Evolutionary conservation across 2,329 filamentous ascomycete genomes (phyloP), one percentile per base, ranked within the genome.

Genomic region (Pestalotiopsis sp.): DNA sequence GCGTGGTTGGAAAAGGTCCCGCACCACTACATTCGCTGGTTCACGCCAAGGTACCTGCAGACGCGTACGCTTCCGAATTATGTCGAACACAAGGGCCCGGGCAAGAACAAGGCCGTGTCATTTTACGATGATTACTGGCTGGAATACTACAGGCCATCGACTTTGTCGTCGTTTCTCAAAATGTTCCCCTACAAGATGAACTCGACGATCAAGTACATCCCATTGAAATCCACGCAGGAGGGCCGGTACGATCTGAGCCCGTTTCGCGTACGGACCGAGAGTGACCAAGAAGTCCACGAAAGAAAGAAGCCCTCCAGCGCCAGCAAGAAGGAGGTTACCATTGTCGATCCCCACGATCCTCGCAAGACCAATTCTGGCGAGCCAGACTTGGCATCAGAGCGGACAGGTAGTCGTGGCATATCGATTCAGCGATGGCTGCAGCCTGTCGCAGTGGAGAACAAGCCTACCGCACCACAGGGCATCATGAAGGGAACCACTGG

Each of bases 61-160:
- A 84, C 89, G 52, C 86, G 90, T 58, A 82, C 81, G 13, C 81
- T 92, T 58, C 90, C 90, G 4, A 84, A 86, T 12, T 80, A 78
- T 38, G 77, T 81, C 6, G 78, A 74, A 70, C 74, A 79, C 49
- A 81, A 81, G 3, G 78, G 80, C 45, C 79, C 83, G 25, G 72
- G 77, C 7, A 72, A 73, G 13, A 77, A 78, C 36, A 86, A 84
- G 70, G 83, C 83, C 6, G 81, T 92, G 3, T 82, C 85, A 3
- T 89, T 87, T 69, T 94, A 93, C 70, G 95, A 98, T 77, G 94
- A 98, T 79, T 99, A 97, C 80, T 99, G 96, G 96, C 85, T 96
- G 7, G 96, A 99, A 78, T 98, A 98, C 79, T 99, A 99, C 78
- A 90, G 95, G 14, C 96, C 96, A 0, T 87, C 93, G 7, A 93